phyloP scores from a whole-genome alignment of 441 rosid genomes.

The Populus trichocarpa region DNA sequence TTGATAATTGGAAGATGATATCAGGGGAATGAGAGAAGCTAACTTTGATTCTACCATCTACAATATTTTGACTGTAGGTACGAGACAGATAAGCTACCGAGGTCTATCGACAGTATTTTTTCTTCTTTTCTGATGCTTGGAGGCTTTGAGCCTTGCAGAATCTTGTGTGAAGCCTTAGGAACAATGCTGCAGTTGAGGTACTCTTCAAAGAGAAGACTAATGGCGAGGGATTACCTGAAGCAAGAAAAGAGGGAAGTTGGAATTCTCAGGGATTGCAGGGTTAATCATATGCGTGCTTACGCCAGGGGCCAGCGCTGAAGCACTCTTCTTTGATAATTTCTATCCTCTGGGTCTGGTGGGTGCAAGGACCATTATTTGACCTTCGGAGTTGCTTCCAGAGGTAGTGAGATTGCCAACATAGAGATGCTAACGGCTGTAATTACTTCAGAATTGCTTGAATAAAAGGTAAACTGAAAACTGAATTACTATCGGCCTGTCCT shows the following conservation, averaged over 20 bases:
- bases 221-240: neutral
- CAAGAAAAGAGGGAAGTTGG: neutral
- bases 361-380: neutral
- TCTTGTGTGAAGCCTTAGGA: neutral
- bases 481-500: neutral
- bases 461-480: neutral
- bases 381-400: neutral
- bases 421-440: neutral
- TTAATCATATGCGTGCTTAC: neutral
- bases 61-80: neutral
- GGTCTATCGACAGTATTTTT: neutral
- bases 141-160: neutral
- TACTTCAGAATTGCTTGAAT: neutral
- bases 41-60: neutral
- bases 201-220: neutral
- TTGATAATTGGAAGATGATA: neutral
- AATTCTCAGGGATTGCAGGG: neutral
- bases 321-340: neutral
- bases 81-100: neutral
- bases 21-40: neutral
- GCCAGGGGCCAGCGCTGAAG: neutral
- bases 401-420: neutral
- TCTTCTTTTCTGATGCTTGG: neutral
- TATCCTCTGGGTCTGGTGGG: neutral
- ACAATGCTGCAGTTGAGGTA: neutral